phyloP scores from a whole-genome alignment of 1,284 basidiomycete species.

The Agroathelia rolfsii region DNA sequence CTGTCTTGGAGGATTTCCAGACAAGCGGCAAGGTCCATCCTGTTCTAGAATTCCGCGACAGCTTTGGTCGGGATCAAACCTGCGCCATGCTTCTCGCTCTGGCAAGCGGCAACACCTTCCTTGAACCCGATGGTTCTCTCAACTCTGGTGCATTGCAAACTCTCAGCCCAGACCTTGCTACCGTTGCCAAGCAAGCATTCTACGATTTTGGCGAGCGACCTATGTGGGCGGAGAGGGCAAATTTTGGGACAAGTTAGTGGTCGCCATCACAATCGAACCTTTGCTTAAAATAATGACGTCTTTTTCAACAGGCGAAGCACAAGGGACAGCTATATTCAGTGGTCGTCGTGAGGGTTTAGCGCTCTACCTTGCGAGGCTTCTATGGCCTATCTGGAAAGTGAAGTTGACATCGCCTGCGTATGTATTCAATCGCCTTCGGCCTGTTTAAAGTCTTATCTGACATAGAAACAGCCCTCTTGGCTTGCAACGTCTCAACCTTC shows the following conservation, averaged over 20 bases:
- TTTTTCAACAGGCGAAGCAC: constrained; percentile 46
- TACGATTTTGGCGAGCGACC: constrained; percentile 80
- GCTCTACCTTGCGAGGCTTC: constrained; percentile 76
- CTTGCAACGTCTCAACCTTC: constrained; percentile 45
- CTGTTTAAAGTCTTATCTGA: constrained; percentile 9
- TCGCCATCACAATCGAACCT: constrained; percentile 2
- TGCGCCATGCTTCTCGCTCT: constrained; percentile 86
- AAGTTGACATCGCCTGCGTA: constrained; percentile 62
- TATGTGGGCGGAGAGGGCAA: constrained; percentile 68
- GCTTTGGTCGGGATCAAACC: constrained; percentile 82
- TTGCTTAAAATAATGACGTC: constrained; percentile 3
- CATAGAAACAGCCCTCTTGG: constrained; percentile 27
- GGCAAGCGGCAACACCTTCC: constrained; percentile 67
- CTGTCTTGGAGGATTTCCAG: constrained; percentile 64
- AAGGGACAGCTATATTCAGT: constrained; percentile 73
- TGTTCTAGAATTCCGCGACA: constrained; percentile 68
- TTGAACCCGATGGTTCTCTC: constrained; percentile 42
- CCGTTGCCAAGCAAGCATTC: constrained; percentile 69
- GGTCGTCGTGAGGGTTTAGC: constrained; percentile 86
- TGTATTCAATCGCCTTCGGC: constrained; percentile 12
- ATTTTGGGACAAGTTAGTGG: constrained; percentile 50
- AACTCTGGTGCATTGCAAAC: constrained; percentile 38
- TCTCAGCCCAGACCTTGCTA: constrained; percentile 50
- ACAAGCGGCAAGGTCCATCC: constrained; percentile 57
- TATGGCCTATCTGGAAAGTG: constrained; percentile 82